A percentile compares a stretch with the other conserved stretches of the same genome.
These are phyloP conservation scores for Teratosphaeria nubilosa DNA, from an alignment of 2,329 filamentous ascomycete genomes.

Conservation along the genomic window DNA sequence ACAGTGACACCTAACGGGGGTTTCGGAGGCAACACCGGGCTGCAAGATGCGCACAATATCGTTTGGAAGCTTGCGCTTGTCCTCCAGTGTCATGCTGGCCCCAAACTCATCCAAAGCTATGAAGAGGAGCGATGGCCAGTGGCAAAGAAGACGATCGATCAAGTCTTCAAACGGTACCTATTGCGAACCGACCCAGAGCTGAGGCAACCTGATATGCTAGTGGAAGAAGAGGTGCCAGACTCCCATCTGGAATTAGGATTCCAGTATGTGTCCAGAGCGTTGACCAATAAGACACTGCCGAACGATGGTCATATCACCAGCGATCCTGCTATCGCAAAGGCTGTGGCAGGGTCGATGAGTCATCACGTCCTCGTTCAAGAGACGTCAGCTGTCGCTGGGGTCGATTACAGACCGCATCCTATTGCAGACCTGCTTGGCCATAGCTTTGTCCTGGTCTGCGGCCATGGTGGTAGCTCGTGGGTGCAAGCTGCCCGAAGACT, in stretches of 20 bases:
- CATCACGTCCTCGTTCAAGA: constrained; percentile 4
- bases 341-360: constrained; percentile 5
- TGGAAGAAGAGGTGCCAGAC: constrained; percentile 9
- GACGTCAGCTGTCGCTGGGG: background rate
- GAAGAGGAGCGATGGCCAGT: constrained; percentile 7
- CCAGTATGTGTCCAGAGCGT: constrained; percentile 7
- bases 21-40: constrained; percentile 32
- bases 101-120: constrained; percentile 6
- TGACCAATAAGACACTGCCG: constrained; percentile 1
- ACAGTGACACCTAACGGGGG: constrained; percentile 22
- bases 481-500: background rate
- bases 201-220: constrained; percentile 2
- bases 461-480: constrained; percentile 2
- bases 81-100: constrained; percentile 8
- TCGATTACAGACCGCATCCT: constrained; percentile 1
- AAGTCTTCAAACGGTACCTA: constrained; percentile 6
- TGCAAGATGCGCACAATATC: constrained; percentile 7
- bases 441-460: constrained; percentile 5
- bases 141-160: constrained; percentile 8
- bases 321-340: constrained; percentile 4
- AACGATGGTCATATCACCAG: constrained; percentile 2
- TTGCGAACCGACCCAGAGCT: constrained; percentile 7
- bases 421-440: constrained; percentile 6
- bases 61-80: constrained; percentile 7
- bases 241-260: constrained; percentile 8